These are phyloP conservation scores for Coniophora puteana DNA, from an alignment of 1,284 basidiomycete genomes.

Conservation along the genomic window DNA sequence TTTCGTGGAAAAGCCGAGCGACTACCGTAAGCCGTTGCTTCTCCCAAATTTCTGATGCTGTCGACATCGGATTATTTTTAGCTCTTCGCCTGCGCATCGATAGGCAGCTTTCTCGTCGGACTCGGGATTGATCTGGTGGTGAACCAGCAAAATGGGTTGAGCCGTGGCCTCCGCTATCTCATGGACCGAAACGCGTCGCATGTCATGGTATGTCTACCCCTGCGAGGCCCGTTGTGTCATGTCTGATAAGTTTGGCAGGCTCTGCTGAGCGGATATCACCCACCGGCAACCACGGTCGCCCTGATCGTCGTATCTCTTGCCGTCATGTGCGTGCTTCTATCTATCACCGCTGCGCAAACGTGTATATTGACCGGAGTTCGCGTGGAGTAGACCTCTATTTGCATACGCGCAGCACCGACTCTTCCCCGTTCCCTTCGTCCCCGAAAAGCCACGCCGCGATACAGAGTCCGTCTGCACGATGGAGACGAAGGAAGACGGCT, in stretches of 20 bases:
- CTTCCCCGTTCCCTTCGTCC: constrained; percentile 22
- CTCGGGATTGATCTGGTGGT: constrained; percentile 55
- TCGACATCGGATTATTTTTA: constrained; percentile 19
- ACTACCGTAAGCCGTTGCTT: constrained; percentile 44
- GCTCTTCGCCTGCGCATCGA: constrained; percentile 49
- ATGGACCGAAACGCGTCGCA: constrained; percentile 61
- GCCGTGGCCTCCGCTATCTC: constrained; percentile 56
- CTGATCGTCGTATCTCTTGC: constrained; percentile 43
- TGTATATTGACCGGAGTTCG: not conserved
- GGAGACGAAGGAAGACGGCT: constrained; percentile 9
- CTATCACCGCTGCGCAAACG: not conserved
- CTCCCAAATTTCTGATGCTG: not conserved
- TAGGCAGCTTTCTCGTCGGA: constrained; percentile 54
- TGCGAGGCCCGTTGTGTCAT: constrained; percentile 1
- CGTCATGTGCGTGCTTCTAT: constrained; percentile 31
- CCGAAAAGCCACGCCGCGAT: constrained; percentile 13
- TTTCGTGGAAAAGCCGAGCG: constrained; percentile 41
- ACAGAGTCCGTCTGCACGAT: constrained; percentile 3
- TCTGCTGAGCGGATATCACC: constrained; percentile 40
- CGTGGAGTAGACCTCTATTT: constrained; percentile 20
- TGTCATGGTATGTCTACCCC: constrained; percentile 39
- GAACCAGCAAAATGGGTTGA: constrained; percentile 57
- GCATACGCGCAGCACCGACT: constrained; percentile 28
- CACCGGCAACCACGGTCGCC: constrained; percentile 40
- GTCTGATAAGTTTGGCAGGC: constrained; percentile 31